Evolutionary conservation across 2,329 filamentous ascomycete genomes (phyloP), one percentile per base, ranked within the genome.

Genomic region (Nemania diffusa): DNA sequence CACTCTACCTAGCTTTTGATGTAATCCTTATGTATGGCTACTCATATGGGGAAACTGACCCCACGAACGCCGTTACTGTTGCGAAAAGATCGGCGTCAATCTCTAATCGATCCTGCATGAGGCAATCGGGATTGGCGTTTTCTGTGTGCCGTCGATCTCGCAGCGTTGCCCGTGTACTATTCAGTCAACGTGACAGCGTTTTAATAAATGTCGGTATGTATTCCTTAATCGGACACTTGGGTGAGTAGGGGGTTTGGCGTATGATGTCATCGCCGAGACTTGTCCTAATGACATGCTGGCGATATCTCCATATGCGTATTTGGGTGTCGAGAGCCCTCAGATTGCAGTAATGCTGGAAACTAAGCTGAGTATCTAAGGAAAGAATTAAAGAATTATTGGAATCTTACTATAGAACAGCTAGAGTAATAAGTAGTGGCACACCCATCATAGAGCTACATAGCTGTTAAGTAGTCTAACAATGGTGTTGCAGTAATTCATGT

Each of bases 181-280:
- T 53, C 37, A 53, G 8, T 53, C n/a, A 29, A 52, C 26, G 11
- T 55, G 32, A 40, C n/a, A n/a, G 15, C 20, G 29, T n/a, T 48
- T 37, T 44, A 17, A 40, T 40, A 15, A 27, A 37, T 24, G n/a
- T 44, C 44, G 27, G 37, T 55, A 34, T 20, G 40, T 8, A 63
- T 50, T 37, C 24, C 24, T 51, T 40, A 29, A 44, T 51, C 50
- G 13, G 42, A 40, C 24, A 50, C 37, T 27, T 29, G 22, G 7
- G 42, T 20, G 9, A 29, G n/a, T 44, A 22, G 13, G 46, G 37
- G 27, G 37, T 22, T 15, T 53, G 7, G 42, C 17, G 11, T 58
- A 67, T 67, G 51, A 69, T 69, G 67, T 69, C 67, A 69, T 61
- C 22, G 17, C 59, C 44, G 27, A 20, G 27, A 42, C n/a, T 26